These are phyloP conservation scores for Acidiella bohemica DNA, from an alignment of 495 filamentous ascomycete species.

Conservation along the genomic window DNA sequence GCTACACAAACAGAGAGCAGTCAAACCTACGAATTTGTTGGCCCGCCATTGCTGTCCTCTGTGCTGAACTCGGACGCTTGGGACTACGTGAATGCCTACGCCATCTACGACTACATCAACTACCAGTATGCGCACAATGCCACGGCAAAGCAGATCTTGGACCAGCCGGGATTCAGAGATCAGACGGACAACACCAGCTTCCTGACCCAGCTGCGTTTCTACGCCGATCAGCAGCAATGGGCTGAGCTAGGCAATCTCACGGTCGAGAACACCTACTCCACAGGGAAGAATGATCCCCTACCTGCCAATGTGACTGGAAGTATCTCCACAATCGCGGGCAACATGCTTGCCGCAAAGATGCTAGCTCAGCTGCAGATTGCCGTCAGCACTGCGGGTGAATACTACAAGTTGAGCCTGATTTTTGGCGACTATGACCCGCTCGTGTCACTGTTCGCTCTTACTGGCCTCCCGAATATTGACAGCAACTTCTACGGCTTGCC, in stretches of 20 bases:
- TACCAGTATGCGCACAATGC: conserved; percentile 57
- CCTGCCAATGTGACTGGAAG: conserved; percentile 15
- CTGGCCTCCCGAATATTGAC: conserved; percentile 41
- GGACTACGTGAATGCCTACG: conserved; percentile 43
- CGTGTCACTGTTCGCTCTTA: conserved; percentile 56
- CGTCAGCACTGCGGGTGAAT: conserved; percentile 22
- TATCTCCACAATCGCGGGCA: conserved; percentile 43
- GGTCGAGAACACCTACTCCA: conserved; percentile 4
- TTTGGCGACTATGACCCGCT: conserved; percentile 60
- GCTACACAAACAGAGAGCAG: conserved; percentile 29
- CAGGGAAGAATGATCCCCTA: not conserved
- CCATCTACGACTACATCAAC: conserved; percentile 61
- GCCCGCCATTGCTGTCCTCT: conserved; percentile 15
- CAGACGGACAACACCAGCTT: conserved; percentile 30
- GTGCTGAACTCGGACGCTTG: conserved; percentile 23
- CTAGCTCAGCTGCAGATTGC: conserved; percentile 40
- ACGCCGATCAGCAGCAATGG: conserved; percentile 51
- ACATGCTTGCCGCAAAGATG: conserved; percentile 52
- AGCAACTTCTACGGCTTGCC: conserved; percentile 55
- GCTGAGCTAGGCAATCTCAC: conserved; percentile 7
- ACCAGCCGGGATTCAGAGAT: conserved; percentile 1
- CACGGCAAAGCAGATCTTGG: conserved; percentile 29
- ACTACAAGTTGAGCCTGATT: conserved; percentile 44
- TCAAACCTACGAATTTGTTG: conserved; percentile 40
- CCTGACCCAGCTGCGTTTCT: conserved; percentile 38